Evolutionary conservation across 2,329 filamentous ascomycete genomes (phyloP).

Genomic region (Paecilomyces dactylethromorphus): DNA sequence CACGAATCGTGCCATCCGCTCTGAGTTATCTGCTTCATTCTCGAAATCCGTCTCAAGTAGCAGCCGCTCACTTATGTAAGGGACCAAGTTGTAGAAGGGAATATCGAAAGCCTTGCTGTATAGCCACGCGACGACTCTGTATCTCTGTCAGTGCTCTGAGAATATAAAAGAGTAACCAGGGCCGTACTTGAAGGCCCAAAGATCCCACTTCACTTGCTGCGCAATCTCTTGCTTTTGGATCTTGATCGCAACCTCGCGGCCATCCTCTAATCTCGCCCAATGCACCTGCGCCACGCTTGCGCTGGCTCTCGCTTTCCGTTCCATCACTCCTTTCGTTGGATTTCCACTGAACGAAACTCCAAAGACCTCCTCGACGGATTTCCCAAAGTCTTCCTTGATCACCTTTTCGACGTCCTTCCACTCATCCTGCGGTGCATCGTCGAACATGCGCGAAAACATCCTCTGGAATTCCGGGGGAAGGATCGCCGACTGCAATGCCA

Average conservation of each 20-base stretch:
- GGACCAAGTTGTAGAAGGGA: constrained; percentile 84
- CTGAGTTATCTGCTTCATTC: constrained; percentile 83
- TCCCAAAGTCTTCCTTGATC: constrained; percentile 80
- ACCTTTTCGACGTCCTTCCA: constrained; percentile 84
- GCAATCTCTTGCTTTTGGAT: constrained; percentile 93
- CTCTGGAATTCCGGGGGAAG: constrained; percentile 89
- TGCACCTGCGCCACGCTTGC: constrained; percentile 96
- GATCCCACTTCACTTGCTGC: constrained; percentile 85
- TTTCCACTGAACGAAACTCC: constrained; percentile 73
- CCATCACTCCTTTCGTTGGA: constrained; percentile 59
- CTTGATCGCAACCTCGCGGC: constrained; percentile 89
- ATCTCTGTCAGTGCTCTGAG: constrained; percentile 9
- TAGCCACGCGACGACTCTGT: constrained; percentile 67
- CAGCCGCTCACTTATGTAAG: constrained; percentile 87
- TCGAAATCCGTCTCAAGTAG: constrained; percentile 90
- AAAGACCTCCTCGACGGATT: constrained; percentile 82
- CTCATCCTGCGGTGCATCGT: constrained; percentile 88
- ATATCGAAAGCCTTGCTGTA: constrained; percentile 88
- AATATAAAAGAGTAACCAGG: background rate
- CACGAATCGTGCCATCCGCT: constrained; percentile 74
- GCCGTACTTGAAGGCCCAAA: constrained; percentile 83
- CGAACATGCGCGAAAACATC: constrained; percentile 96
- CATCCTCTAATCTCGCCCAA: constrained; percentile 81
- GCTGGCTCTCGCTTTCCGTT: constrained; percentile 63
- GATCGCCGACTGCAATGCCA: constrained; percentile 95